Base-by-base conservation (phyloP, 2,329 filamentous ascomycete genomes). In the Aureobasidium leucospermi region DNA sequence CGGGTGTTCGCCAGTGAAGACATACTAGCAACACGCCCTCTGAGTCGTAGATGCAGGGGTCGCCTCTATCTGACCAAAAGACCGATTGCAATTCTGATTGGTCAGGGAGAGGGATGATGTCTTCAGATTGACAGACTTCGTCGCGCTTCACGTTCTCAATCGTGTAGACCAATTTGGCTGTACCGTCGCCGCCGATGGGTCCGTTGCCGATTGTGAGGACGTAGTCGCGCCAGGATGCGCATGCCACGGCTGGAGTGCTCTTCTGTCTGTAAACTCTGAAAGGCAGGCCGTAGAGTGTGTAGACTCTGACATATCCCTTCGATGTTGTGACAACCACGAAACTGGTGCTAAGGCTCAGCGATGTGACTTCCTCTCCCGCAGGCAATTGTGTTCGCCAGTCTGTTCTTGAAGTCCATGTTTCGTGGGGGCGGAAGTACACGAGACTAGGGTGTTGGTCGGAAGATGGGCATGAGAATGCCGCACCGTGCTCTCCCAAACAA, bases 161-260 rank as follows among this genome's bases (percentile, higher is more conserved):
- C 0, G 89, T 92, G 76, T 97, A 99, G 8, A 89, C 78, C 29
- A 99, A 81, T 45, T 86, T 86, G 0, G 90, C 85, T 60, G 80
- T 83, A 16, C 94, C 93, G 69, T 94, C 87, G 9, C 85, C 83
- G 11, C 86, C 86, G 36, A 96, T 82, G 0, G 94, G 85, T 0
- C 95, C 95, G 67, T 99, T 99, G 58, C 93, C 93, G 65, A 99
- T 84, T 0, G 92, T 96, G 70, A 97, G 82, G n/a, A 99, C 87
- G 72, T 97, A 97, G 76, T 99, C 91, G 64, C 88, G 83, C 89
- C 90, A 97, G 66, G 90, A 93, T 0, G 91, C 90, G 69, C 94
- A 99, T 0, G 91, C 94, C 19, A 99, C 91, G 55, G 90, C 89
- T 1, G 93, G 92, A 2, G 84, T 85, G 73, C 88, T 92, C 77